Evolutionary conservation across 257 asterid species (phyloP).

Genomic region (Nicotiana undulata): DNA sequence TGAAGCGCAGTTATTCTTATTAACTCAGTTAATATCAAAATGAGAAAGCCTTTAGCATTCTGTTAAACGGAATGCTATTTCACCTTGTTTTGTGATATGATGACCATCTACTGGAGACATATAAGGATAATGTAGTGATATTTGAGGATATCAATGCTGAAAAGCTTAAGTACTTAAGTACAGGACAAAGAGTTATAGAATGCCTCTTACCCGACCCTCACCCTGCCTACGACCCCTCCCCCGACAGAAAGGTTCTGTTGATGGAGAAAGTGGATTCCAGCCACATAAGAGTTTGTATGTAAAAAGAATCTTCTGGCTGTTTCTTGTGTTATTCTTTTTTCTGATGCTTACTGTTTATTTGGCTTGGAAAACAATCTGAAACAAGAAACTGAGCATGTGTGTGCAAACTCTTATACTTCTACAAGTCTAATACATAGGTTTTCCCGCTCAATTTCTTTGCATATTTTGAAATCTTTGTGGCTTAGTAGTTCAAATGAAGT

Average conservation of each 20-base stretch:
- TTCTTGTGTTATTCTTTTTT: neutral
- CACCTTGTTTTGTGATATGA: neutral
- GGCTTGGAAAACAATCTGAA: neutral
- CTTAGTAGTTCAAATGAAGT: neutral
- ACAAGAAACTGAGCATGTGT: neutral
- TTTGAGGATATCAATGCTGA: neutral
- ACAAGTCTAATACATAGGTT: neutral
- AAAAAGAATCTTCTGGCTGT: neutral
- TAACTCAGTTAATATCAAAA: neutral
- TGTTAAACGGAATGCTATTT: neutral
- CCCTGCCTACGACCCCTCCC: neutral
- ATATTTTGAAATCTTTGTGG: neutral
- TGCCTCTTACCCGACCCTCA: neutral
- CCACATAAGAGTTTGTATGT: neutral
- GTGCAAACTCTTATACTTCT: too few relatives aligned
- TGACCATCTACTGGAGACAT: neutral
- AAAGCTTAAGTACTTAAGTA: neutral
- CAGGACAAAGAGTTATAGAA: neutral
- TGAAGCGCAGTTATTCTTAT: neutral
- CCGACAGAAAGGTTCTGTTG: neutral
- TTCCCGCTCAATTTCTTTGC: neutral
- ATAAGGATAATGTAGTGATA: neutral
- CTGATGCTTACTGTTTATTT: neutral
- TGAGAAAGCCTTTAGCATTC: too few relatives aligned
- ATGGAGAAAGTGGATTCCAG: neutral